Percentiles rank a stretch among this genome's conserved stretches.
These are phyloP conservation scores for Conticribra guillardii DNA, from an alignment of 108 stramenopile genomes.

Conservation along the genomic window DNA sequence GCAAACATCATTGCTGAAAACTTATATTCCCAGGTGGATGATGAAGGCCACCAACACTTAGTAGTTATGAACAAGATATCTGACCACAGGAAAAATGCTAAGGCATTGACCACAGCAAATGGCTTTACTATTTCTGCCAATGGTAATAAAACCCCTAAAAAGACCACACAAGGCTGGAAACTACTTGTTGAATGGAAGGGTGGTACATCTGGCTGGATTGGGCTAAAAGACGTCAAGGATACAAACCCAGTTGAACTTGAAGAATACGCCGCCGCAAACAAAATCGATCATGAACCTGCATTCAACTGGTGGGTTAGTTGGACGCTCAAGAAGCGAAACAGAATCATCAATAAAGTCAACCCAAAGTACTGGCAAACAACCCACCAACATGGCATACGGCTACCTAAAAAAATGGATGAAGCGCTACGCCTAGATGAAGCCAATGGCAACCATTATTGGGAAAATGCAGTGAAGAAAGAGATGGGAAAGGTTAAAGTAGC, in stretches of 20 bases:
- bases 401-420: not conserved
- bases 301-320: not conserved
- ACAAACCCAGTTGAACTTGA: not conserved
- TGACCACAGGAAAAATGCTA: not conserved
- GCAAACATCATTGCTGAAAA: conserved; percentile 24
- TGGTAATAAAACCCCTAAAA: not conserved
- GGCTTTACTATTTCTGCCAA: not conserved
- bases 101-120: not conserved
- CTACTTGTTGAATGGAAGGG: not conserved
- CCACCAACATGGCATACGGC: not conserved
- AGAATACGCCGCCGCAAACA: not conserved
- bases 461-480: conserved; percentile 21
- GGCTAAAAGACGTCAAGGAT: not conserved
- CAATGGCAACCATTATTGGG: conserved; percentile 1
- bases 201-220: not conserved
- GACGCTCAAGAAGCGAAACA: not conserved
- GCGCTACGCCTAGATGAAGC: too few species aligned
- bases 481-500: conserved; percentile 17
- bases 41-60: conserved; percentile 11
- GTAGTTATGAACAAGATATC: conserved; percentile 5
- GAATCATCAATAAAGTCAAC: not conserved
- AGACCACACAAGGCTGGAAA: not conserved
- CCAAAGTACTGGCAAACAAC: not conserved
- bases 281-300: not conserved
- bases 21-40: conserved; percentile 9